phyloP scores from a whole-genome alignment of 805 yeast species.

The Lachancea kluyveri region DNA sequence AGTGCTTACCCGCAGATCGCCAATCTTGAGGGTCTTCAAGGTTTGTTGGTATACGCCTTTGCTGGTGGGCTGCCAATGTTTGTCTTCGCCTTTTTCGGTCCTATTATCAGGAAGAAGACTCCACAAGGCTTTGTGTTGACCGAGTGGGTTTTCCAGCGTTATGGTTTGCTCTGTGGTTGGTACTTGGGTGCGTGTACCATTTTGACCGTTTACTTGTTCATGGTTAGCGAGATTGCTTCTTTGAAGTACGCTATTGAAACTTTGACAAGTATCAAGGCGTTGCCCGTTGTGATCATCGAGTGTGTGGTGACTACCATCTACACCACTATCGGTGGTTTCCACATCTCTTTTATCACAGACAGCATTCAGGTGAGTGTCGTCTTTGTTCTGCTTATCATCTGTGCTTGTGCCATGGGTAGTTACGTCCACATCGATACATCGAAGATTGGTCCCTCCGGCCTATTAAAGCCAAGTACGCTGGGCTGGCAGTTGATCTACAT shows the following conservation, averaged over 20 bases:
- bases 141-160: conserved; percentile 88
- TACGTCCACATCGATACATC: conserved; percentile 55
- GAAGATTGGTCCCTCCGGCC: conserved; percentile 56
- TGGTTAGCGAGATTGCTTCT: conserved; percentile 84
- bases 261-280: conserved; percentile 69
- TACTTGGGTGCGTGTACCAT: conserved; percentile 78
- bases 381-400: conserved; percentile 57
- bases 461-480: conserved; percentile 58
- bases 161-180: conserved; percentile 64
- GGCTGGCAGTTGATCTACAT: conserved; percentile 91
- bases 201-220: conserved; percentile 75
- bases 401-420: conserved; percentile 73
- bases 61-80: conserved; percentile 80
- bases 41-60: conserved; percentile 72
- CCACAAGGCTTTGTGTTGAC: conserved; percentile 90
- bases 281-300: conserved; percentile 78
- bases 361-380: conserved; percentile 77
- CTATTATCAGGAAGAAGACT: conserved; percentile 66
- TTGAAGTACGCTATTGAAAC: conserved; percentile 70
- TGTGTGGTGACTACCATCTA: conserved; percentile 83
- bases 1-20: conserved; percentile 86
- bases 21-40: conserved; percentile 80
- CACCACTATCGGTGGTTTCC: conserved; percentile 85
- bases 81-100: conserved; percentile 79
- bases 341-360: conserved; percentile 82